Base-by-base conservation (phyloP, 441 rosid genomes). In the Macaranga tanarius region DNA sequence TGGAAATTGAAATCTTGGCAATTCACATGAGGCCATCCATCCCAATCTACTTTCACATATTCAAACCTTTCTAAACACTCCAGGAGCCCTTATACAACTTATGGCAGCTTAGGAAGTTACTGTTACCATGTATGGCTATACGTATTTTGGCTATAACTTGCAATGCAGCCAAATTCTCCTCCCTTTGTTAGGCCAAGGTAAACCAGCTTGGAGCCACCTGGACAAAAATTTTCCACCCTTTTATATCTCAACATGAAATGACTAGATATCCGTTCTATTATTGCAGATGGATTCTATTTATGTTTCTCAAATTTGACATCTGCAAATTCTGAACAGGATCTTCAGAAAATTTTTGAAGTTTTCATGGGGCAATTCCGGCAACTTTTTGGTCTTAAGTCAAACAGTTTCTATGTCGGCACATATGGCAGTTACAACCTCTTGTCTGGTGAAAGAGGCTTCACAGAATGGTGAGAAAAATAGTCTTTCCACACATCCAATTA, bases 281-380 rank as follows among this genome's bases (percentile, higher is more conserved):
- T 23, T 55, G 64, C 62, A 20, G 68, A 54, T 72, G 65, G 70
- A 61, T 78, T 79, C 72, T 71, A 34, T 56, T 56, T 78, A 48
- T 62, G 72, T 77, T 75, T 68, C 78, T 77, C 63, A 34, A 69
- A 34, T 68, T 71, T 77, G 77, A 71, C 72, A 26, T 65, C 8
- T 75, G 74, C 68, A 47, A 22, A 10, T 84, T 81, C 45, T 72
- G 78, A 76, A 77, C 95, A 95, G 99, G 91, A 95, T 82, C 94
- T 93, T 73, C 84, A 82, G 80, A 72, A 76, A 75, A 78, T 93
- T 72, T 87, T 87, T 81, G 97, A 93, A 85, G 93, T 93, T 77
- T 87, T 93, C 81, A 77, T 86, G 90, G 98, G 98, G 73, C 99
- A 95, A 80, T 82, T 93, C 44, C 88, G 98, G 62, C 98, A 93